Percentiles rank a stretch among this genome's conserved stretches.
Evolutionary conservation across 352 stramenopile species (phyloP).

Genomic region (Paralagenidium karlingii): DNA sequence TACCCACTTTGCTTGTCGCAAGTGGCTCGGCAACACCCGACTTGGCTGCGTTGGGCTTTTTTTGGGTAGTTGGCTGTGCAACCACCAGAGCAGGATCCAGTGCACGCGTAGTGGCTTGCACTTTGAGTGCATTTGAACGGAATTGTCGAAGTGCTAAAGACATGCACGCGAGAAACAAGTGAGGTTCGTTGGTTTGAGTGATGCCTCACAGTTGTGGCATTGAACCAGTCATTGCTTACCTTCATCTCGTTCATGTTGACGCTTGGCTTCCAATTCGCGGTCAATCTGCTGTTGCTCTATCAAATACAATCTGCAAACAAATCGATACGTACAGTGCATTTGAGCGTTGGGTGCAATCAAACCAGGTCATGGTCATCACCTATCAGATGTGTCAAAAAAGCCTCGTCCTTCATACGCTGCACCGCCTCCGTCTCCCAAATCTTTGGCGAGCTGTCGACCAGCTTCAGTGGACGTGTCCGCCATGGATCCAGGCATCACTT

Average conservation of each 20-base stretch:
- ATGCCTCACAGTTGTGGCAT: too few species aligned
- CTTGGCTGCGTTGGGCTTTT: too few species aligned
- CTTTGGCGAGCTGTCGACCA: slow-evolving; percentile 38
- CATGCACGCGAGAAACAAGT: too few species aligned
- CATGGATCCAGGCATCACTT: slow-evolving; percentile 40
- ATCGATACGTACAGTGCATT: not conserved
- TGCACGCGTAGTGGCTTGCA: too few species aligned
- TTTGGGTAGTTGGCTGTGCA: too few species aligned
- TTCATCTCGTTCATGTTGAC: slow-evolving; percentile 17
- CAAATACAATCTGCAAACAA: slow-evolving; percentile 28
- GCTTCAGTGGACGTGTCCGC: slow-evolving; percentile 51
- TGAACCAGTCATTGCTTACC: too few species aligned
- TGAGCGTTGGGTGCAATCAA: not conserved
- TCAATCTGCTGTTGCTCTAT: slow-evolving; percentile 46
- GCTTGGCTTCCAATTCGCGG: slow-evolving; percentile 14
- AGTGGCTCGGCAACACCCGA: too few species aligned
- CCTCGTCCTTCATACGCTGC: slow-evolving; percentile 27
- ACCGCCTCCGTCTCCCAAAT: slow-evolving; percentile 21
- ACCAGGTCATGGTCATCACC: slow-evolving; percentile 3
- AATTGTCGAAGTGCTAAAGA: too few species aligned
- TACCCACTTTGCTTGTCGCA: too few species aligned
- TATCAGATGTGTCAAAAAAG: slow-evolving; percentile 61
- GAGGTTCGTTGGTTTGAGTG: too few species aligned
- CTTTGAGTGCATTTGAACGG: too few species aligned
- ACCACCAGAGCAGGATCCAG: too few species aligned